phyloP scores from a whole-genome alignment of 75 land plant species.

The Adiantum capillusveneris region DNA sequence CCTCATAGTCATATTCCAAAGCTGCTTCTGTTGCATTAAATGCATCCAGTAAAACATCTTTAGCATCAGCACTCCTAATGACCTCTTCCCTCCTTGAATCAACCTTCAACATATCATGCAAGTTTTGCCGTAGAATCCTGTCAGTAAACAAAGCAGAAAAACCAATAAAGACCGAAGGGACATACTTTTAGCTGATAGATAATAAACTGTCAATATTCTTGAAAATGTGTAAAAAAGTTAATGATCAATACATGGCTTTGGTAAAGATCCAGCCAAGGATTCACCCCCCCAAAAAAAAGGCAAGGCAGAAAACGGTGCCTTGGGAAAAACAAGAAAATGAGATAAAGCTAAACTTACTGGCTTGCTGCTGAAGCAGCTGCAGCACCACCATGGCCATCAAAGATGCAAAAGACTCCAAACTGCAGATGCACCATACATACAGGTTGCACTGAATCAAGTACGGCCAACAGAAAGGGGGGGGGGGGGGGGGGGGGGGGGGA shows the following conservation, averaged over 20 bases:
- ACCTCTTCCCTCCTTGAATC: constrained; percentile 44
- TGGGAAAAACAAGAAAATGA: too few relatives aligned
- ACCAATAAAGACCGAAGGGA: background rate
- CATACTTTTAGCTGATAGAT: too few relatives aligned
- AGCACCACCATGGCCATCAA: constrained; percentile 97
- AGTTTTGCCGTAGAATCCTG: constrained; percentile 70
- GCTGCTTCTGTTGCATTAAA: constrained; percentile 70
- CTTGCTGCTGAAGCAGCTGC: constrained; percentile 77
- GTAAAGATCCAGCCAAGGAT: too few relatives aligned
- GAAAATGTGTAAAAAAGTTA: too few relatives aligned
- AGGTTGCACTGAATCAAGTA: background rate
- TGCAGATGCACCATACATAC: constrained; percentile 17
- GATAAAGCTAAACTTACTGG: constrained; percentile 47
- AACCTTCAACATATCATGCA: constrained; percentile 49
- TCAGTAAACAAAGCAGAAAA: background rate
- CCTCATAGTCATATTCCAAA: constrained; percentile 83
- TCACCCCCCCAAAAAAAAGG: too few relatives aligned
- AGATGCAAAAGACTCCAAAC: constrained; percentile 91
- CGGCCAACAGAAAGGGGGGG: background rate
- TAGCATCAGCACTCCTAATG: constrained; percentile 55
- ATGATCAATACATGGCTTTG: too few relatives aligned
- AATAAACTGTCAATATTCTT: too few relatives aligned
- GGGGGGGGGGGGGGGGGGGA: too few relatives aligned
- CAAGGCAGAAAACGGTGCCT: too few relatives aligned
- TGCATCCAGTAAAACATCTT: constrained; percentile 81